phyloP scores from a whole-genome alignment of 2,329 filamentous ascomycete species.

The Pseudocercospora pini-densiflorae region DNA sequence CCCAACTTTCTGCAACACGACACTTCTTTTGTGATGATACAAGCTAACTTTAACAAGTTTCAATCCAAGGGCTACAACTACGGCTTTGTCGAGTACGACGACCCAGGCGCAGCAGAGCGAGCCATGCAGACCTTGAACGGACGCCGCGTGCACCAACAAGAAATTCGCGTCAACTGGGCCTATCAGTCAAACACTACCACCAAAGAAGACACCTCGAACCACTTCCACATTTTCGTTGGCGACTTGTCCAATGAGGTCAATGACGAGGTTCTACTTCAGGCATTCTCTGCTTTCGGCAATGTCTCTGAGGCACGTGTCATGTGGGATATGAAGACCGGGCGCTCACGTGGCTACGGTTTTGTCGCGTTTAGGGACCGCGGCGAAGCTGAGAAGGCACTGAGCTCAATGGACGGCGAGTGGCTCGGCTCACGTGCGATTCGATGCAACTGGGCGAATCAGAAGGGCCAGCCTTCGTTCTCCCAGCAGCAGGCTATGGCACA shows the following conservation, averaged over 20 bases:
- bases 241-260: slow-evolving; percentile 99
- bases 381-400: slow-evolving; percentile 94
- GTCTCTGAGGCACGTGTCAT: slow-evolving; percentile 98
- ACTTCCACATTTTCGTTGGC: slow-evolving; percentile 99
- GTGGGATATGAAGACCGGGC: slow-evolving; percentile 99
- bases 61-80: slow-evolving; percentile 98
- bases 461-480: slow-evolving; percentile 98
- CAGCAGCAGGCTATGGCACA: slow-evolving; percentile 97
- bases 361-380: slow-evolving; percentile 93
- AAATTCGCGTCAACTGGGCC: slow-evolving; percentile 99
- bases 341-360: slow-evolving; percentile 96
- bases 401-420: slow-evolving; percentile 99
- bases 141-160: slow-evolving; percentile 91
- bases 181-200: slow-evolving; percentile 93
- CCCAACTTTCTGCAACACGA: neutral
- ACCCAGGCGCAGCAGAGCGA: slow-evolving; percentile 92
- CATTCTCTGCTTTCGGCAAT: slow-evolving; percentile 92
- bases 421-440: slow-evolving; percentile 96
- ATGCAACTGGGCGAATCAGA: slow-evolving; percentile 99
- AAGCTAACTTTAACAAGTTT: slow-evolving; percentile 42
- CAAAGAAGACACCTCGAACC: slow-evolving; percentile 97
- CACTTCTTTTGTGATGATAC: neutral
- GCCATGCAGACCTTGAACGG: slow-evolving; percentile 98
- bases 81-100: slow-evolving; percentile 98
- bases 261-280: slow-evolving; percentile 89